Base-by-base conservation (phyloP, 78 protist genomes). In the Protostelium mycophagum region DNA sequence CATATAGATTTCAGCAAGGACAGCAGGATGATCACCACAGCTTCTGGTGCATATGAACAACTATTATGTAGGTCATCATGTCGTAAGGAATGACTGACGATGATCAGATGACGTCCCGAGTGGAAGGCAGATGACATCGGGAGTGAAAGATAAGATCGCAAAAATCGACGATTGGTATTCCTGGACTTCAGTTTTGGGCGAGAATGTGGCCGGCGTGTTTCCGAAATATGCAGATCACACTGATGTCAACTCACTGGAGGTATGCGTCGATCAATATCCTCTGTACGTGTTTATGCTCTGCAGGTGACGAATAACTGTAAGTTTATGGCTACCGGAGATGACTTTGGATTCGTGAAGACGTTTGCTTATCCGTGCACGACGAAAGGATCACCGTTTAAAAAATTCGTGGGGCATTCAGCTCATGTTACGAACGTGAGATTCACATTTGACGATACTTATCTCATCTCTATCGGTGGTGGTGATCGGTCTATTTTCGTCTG, bases 291-390 rank as follows among this genome's bases (percentile, higher is more conserved):
- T n/a, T 1, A 91, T 34, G 85, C 16, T 16, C 31, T 5, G 5
- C 73, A 51, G 73, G 86, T 63, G 39, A 37, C 84, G 28, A 0
- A 85, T 28, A 0, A 5, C 63, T 63, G 37, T 28, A 83, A 38
- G n/a, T 16, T 87, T 34, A 29, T 95, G 28, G 95, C 93, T 35
- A 88, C 97, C 28, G 95, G 91, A 9, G 97, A 93, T 35, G 94
- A 91, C 86, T 84, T 28, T 28, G 95, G 97, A 1, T n/a, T 28
- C 34, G 91, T 95, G 83, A 88, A 86, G 83, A 86, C 93, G 28
- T 90, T 92, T 89, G 86, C 89, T 34, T 93, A 39, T 63, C 97
- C 97, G 37, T 73, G 91, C 91, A 29, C 10, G 25, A 28, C n/a
- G 85, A 35, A 25, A 0, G 85, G 83, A 1, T 88, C 90, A 0